Base-by-base conservation (phyloP, 441 rosid genomes). In the Biscutella laevigata region DNA sequence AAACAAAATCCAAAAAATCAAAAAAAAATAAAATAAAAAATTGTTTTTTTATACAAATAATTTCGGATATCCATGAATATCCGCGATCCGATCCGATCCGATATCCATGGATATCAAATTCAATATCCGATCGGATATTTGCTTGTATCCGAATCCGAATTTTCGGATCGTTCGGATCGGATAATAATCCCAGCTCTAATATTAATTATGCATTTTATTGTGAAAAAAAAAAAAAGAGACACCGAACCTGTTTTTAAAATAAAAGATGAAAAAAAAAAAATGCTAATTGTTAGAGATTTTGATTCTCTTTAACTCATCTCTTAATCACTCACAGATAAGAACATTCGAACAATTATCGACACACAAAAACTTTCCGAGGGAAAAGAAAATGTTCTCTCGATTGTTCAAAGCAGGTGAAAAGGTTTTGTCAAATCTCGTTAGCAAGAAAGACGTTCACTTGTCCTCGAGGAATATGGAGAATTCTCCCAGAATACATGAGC, bases 401-500 rank as follows among this genome's bases (percentile, higher is more conserved):
- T 30, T 81, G 46, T 80, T 64, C 35, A 74, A 48, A 10, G 76
- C 81, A 28, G 43, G 74, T 26, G 81, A 71, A 66, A 77, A 74
- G 68, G 82, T 66, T 10, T 27, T 57, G 62, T 38, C 42, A 12
- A 46, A 77, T 48, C 42, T 67, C 6, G 72, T 38, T 11, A 48
- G 34, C 54, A 57, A 53, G 62, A 65, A 64, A 56, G 77, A 69
- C 27, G 4, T 64, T 12, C 71, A 67, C 46, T 73, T 83, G 88
- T 77, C 75, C 11, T 58, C 70, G 16, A 50, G 33, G 30, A 69
- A 38, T 52, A 69, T 53, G 30, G 64, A 52, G 42, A 42, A 68
- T 28, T 61, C 84, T 22, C 75, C 89, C 19, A 83, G 77, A 62
- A 72, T 87, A 25, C 90, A 84, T 68, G 74, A 74, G 60, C 71